These are phyloP conservation scores for Vigna trinervia DNA, from an alignment of 306 rosid species.

Conservation along the genomic window DNA sequence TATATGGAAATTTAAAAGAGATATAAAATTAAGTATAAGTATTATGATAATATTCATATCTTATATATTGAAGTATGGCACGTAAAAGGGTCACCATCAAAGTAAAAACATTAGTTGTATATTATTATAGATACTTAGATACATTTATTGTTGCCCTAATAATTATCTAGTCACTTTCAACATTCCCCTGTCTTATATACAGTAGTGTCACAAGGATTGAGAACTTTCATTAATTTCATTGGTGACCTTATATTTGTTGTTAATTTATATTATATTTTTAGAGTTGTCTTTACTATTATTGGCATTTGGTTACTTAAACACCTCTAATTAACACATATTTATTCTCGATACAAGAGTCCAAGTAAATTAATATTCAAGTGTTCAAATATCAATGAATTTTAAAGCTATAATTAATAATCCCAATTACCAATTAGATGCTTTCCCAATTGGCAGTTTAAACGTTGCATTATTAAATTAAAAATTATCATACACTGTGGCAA, in stretches of 20 bases:
- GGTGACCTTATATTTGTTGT: neutral
- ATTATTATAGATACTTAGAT: neutral
- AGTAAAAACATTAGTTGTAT: constrained; percentile 4
- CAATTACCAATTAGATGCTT: too few species aligned
- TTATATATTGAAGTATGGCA: too few species aligned
- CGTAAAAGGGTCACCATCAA: neutral
- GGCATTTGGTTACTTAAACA: neutral
- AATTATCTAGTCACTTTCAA: constrained; percentile 23
- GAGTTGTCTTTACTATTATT: neutral
- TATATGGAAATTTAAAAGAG: too few species aligned
- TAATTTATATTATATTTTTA: neutral
- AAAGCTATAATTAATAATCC: neutral
- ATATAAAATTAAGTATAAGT: too few species aligned
- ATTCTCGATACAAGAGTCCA: neutral
- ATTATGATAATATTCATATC: too few species aligned
- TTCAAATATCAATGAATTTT: neutral
- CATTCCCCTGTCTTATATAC: neutral
- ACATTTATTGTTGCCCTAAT: constrained; percentile 27
- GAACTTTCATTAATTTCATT: neutral
- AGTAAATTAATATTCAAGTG: neutral
- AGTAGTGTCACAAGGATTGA: neutral
- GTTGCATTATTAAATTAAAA: neutral
- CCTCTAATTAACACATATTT: neutral
- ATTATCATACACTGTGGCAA: neutral
- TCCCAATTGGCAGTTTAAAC: too few species aligned